Percentiles rank a stretch among this genome's conserved stretches.
These are phyloP conservation scores for Capillidium heterosporum DNA, from an alignment of 371 early-diverging fungal species.

Conservation along the genomic window DNA sequence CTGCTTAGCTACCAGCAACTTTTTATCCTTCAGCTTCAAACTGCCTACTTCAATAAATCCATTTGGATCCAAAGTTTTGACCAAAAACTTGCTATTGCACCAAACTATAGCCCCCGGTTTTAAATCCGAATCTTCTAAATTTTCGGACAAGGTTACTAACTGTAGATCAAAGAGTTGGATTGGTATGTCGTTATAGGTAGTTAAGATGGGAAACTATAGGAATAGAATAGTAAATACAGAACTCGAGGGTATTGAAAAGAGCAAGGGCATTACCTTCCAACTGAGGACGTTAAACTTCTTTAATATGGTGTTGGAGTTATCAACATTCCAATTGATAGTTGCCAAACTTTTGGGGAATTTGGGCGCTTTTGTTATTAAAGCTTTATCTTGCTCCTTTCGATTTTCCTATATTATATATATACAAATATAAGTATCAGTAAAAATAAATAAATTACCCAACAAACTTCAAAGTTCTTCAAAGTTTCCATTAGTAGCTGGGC, in stretches of 20 bases:
- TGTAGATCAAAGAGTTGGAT: no score
- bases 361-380: conserved; percentile 48
- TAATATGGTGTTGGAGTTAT: background rate
- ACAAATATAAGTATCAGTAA: background rate
- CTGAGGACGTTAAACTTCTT: background rate
- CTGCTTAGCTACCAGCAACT: no score
- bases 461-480: conserved; percentile 28
- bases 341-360: conserved; percentile 41
- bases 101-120: no score
- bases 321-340: conserved; percentile 30
- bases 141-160: no score
- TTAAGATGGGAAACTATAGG: no score
- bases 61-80: no score
- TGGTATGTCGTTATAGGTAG: no score
- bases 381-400: conserved; percentile 37
- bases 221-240: no score
- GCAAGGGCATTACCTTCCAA: background rate
- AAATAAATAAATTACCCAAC: conserved; percentile 4
- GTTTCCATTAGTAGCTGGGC: conserved; percentile 38
- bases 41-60: no score
- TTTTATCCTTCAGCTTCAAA: no score
- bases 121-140: no score
- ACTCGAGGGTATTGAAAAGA: background rate
- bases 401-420: background rate
- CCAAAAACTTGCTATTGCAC: no score